Base-by-base conservation (phyloP, 2,329 filamentous ascomycete species). In the Fusarium brevicatenulatum region DNA sequence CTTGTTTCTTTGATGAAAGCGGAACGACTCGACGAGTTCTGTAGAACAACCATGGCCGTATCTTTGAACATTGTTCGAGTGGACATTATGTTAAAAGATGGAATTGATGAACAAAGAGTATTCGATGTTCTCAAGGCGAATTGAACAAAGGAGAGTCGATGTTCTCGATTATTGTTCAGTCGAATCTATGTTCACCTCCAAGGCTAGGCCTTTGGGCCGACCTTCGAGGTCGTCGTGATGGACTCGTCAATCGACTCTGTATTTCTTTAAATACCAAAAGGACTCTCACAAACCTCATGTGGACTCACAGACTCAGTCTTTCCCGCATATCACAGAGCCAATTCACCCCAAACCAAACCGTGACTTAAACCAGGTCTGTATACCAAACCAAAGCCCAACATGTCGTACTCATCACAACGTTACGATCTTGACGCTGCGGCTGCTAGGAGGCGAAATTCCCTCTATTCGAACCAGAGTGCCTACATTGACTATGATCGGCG, bases 341-440 rank as follows among this genome's bases (percentile, higher is more conserved):
- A 10, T 16, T 4, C 12, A 39, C 36, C 36, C 11, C 44, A 37
- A 44, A 37, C 7, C 34, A 23, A 28, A 47, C 4, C n/a, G 40
- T n/a, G 30, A 54, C 44, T 32, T 25, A 44, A 40, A n/a, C 8
- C 43, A 60, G 61, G 53, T 57, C 59, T 70, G 11, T 68, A 67
- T 43, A 43, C 9, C 37, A 21, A 32, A 40, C 13, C 28, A 37
- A 50, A 23, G 28, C 25, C 34, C 49, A 68, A n/a, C 36, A 77
- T 77, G 75, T 44, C 63, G 25, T 64, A 54, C 57, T 66, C 53
- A n/a, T 65, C 63, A 11, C 64, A 60, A 46, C 50, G 60, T 19
- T 66, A 59, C 37, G 56, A 62, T n/a, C 53, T 60, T 55, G 43
- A 64, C 23, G 25, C 63, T 43, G 63, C 37, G 9, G 56, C 65